Percentiles rank a stretch among this genome's conserved stretches.
These are phyloP conservation scores for Botrytis aclada DNA, from an alignment of 2,329 filamentous ascomycete species.

Conservation along the genomic window DNA sequence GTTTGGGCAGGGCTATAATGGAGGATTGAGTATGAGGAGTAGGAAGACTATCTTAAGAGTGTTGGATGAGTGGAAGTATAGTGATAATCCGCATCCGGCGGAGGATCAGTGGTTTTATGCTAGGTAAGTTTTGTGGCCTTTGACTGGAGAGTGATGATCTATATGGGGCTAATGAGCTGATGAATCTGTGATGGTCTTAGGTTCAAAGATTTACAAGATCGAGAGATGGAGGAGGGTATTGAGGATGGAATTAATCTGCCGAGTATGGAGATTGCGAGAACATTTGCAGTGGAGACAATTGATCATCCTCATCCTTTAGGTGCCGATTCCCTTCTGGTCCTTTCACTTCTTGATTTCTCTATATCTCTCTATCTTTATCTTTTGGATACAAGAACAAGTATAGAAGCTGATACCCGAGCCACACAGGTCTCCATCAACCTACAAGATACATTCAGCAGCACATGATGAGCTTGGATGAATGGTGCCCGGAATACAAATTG, in stretches of 20 bases:
- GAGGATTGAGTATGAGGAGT: constrained; percentile 41
- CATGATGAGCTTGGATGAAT: constrained; percentile 29
- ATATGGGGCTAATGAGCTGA: neutral
- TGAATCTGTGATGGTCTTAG: constrained; percentile 17
- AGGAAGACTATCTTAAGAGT: constrained; percentile 37
- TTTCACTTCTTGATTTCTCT: neutral
- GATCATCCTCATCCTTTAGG: constrained; percentile 37
- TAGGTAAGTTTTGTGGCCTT: constrained; percentile 23
- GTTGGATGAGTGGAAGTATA: constrained; percentile 34
- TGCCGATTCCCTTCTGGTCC: neutral
- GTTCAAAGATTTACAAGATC: constrained; percentile 27
- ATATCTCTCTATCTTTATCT: neutral
- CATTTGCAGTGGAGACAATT: constrained; percentile 37
- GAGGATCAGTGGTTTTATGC: constrained; percentile 38
- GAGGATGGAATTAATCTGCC: constrained; percentile 34
- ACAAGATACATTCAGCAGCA: constrained; percentile 30
- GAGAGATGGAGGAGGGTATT: constrained; percentile 28
- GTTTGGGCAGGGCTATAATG: constrained; percentile 38
- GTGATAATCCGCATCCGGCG: constrained; percentile 27
- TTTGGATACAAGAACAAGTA: too few species aligned
- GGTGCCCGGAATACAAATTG: constrained; percentile 34
- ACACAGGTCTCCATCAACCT: constrained; percentile 31
- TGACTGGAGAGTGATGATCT: neutral
- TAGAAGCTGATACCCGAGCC: neutral
- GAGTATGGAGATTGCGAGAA: constrained; percentile 34